Evolutionary conservation across 1,284 basidiomycete genomes (phyloP), one percentile per base, ranked within the genome.

Genomic region (Boletus holoroseus): DNA sequence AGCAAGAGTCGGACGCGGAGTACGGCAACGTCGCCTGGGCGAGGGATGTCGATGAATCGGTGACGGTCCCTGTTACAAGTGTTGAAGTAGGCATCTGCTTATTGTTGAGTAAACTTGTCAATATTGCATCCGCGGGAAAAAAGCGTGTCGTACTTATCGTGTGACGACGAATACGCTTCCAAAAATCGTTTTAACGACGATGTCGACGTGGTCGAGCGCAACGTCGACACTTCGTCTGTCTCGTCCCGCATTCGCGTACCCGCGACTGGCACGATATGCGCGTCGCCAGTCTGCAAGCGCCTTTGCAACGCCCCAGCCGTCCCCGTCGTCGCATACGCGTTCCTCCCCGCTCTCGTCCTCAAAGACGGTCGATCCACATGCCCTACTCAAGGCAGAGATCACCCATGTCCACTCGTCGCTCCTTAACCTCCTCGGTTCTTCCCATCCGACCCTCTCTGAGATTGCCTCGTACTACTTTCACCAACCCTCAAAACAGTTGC

Each of bases 401-500:
- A 71, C 79, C 28, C 77, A 79, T 48, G 75, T 98, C 41, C 85
- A 89, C 55, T 77, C 80, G 50, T 87, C 82, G 51, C 76, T 99
- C 27, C 76, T 93, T 56, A 75, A 78, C 55, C 77, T 99, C 36
- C 79, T 99, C 11, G 94, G 93, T 26, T 88, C 89, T 2, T 88
- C 91, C 9, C 91, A 98, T 68, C 89, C 93, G 2, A 82, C 84
- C 1, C 82, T 99, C 50, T 85, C 88, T 57, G 81, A 88, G 50
- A 87, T 97, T 55, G 93, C 94, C 4, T 84, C 92, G 59, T 96
- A 94, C 72, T 97, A 97, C 73, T 96, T 98, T 68, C 76, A 89
- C 53, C 82, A 85, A 47, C 84, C 86, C 11, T 88, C 91, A 20
- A 96, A 96, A 67, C 93, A 97, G 64, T 78, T 98, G 22, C 82